Conservation (phyloP, 805 yeast genomes). For the Kluyveromyces aestuarii region DNA sequence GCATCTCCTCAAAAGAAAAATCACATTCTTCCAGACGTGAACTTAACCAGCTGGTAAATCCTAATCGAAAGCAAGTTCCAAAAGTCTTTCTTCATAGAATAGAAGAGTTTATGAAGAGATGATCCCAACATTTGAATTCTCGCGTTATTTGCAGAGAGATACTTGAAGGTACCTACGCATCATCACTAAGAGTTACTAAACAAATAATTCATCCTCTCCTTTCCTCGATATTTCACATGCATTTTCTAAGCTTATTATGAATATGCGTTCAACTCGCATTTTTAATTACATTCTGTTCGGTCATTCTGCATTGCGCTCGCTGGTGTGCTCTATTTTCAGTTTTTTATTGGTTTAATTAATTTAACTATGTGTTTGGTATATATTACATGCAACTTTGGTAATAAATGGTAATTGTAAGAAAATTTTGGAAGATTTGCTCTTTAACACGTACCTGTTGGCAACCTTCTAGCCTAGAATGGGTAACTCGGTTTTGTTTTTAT, state of each 20-base stretch:
- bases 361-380: neutral
- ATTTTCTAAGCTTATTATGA: neutral
- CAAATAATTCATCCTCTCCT: no score
- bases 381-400: neutral
- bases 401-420: neutral
- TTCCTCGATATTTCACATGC: neutral
- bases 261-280: no score
- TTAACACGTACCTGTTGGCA: no score
- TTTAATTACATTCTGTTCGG: neutral
- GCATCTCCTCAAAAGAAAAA: neutral
- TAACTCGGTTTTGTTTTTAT: neutral
- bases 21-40: neutral
- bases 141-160: no score
- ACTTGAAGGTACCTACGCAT: no score
- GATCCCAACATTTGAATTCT: neutral
- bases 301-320: neutral
- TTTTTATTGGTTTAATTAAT: neutral
- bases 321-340: neutral
- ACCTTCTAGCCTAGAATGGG: neutral
- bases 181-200: no score
- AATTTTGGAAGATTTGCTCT: no score
- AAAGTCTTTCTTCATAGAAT: neutral
- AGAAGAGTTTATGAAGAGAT: conserved; percentile 1
- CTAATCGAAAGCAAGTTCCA: neutral
- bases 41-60: neutral